Evolutionary conservation across 768 basidiomycete species (phyloP).

Genomic region (Agrocybe chaxingu): DNA sequence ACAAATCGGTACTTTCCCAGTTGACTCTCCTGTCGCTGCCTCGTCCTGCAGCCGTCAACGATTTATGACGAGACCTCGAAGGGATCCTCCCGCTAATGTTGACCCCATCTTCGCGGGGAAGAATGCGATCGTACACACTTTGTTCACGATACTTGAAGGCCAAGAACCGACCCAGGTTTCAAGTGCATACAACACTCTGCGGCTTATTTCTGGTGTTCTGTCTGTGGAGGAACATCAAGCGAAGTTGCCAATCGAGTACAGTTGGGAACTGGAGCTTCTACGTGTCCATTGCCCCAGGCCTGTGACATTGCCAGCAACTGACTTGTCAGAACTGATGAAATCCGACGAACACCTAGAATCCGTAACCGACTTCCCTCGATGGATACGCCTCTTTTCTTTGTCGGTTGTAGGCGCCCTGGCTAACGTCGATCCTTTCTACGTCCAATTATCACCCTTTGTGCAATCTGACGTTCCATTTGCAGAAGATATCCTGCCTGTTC

Average conservation of each 20-base stretch:
- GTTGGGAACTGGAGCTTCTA: slow-evolving; percentile 46
- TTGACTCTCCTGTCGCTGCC: slow-evolving; percentile 42
- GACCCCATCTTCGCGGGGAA: no score
- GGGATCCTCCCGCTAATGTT: no score
- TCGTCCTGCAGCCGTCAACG: slow-evolving; percentile 40
- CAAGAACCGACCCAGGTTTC: slow-evolving; percentile 46
- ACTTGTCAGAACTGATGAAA: slow-evolving; percentile 36
- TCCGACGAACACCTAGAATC: slow-evolving; percentile 31
- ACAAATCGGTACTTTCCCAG: slow-evolving; percentile 56
- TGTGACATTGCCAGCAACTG: slow-evolving; percentile 24
- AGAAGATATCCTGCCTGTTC: slow-evolving; percentile 64
- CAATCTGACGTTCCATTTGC: slow-evolving; percentile 54
- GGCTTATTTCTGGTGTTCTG: slow-evolving; percentile 47
- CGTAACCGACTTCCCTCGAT: slow-evolving; percentile 51
- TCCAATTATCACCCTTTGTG: slow-evolving; percentile 61
- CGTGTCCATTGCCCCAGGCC: slow-evolving; percentile 39
- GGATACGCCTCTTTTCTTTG: slow-evolving; percentile 59
- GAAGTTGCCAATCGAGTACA: slow-evolving; percentile 34
- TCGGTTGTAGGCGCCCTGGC: slow-evolving; percentile 61
- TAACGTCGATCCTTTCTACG: slow-evolving; percentile 57
- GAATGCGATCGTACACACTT: slow-evolving; percentile 9
- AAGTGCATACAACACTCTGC: slow-evolving; percentile 62
- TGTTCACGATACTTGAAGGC: slow-evolving; percentile 59
- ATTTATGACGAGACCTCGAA: slow-evolving; percentile 7
- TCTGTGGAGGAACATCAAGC: slow-evolving; percentile 24